Percentiles rank a stretch among this genome's conserved stretches.
Evolutionary conservation across 768 basidiomycete genomes (phyloP).

Genomic region (Leccinum variicolor): DNA sequence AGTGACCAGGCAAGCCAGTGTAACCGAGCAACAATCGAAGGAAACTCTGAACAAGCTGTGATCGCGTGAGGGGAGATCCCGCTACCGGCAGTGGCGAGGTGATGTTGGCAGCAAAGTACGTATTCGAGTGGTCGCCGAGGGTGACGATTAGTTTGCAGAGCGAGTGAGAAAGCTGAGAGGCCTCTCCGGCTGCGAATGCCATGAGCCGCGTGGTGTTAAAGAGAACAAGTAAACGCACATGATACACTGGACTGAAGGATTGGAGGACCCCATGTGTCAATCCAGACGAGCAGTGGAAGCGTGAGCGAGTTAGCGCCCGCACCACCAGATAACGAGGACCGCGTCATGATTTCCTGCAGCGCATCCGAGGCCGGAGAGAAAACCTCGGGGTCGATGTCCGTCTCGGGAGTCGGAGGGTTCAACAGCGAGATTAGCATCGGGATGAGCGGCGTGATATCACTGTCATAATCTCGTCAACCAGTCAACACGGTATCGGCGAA

Average conservation of each 20-base stretch:
- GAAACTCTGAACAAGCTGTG: slow-evolving; percentile 63
- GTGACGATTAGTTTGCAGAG: slow-evolving; percentile 79
- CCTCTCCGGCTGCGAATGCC: slow-evolving; percentile 18
- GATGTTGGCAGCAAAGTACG: slow-evolving; percentile 71
- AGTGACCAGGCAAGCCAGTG: slow-evolving; percentile 72
- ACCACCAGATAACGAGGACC: slow-evolving; percentile 70
- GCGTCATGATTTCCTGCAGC: slow-evolving; percentile 73
- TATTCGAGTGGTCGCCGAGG: slow-evolving; percentile 81
- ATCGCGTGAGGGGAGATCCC: slow-evolving; percentile 37
- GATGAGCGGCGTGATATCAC: slow-evolving; percentile 71
- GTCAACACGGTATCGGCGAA: neutral
- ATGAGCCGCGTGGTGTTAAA: neutral
- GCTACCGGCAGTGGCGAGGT: slow-evolving; percentile 41
- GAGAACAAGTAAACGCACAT: slow-evolving; percentile 28
- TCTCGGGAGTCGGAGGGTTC: slow-evolving; percentile 27
- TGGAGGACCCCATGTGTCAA: slow-evolving; percentile 48
- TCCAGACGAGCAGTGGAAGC: slow-evolving; percentile 84
- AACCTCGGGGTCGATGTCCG: slow-evolving; percentile 43
- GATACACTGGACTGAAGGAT: slow-evolving; percentile 40
- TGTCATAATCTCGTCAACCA: slow-evolving; percentile 25
- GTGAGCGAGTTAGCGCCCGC: slow-evolving; percentile 69
- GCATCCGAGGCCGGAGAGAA: slow-evolving; percentile 69
- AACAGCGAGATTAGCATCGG: slow-evolving; percentile 53
- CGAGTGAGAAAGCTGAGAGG: slow-evolving; percentile 60
- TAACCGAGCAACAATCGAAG: slow-evolving; percentile 69